Evolutionary conservation across 2,329 filamentous ascomycete species (phyloP).

Genomic region (Chaetomium olivaceum): DNA sequence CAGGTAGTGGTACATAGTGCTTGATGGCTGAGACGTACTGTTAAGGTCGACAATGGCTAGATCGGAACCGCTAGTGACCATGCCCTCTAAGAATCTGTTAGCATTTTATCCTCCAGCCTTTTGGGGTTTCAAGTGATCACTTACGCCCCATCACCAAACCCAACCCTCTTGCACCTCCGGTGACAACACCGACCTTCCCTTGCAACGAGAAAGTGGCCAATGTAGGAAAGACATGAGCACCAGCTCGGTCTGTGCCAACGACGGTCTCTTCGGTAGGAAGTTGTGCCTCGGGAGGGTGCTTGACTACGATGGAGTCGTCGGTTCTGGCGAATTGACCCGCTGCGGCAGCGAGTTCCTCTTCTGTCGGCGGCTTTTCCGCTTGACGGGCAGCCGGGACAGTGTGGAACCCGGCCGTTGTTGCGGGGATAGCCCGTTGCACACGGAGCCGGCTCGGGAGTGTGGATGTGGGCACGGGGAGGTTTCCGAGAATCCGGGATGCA

Average conservation of each 20-base stretch:
- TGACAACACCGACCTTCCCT: constrained; percentile 79
- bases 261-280: constrained; percentile 71
- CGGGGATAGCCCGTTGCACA: background rate
- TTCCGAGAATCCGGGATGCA: constrained; percentile 1
- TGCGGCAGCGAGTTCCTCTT: background rate
- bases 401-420: constrained; percentile 13
- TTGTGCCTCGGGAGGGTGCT: constrained; percentile 74
- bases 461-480: background rate
- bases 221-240: constrained; percentile 80
- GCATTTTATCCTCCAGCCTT: background rate
- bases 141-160: constrained; percentile 81
- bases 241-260: constrained; percentile 65
- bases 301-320: constrained; percentile 73
- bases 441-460: constrained; percentile 8
- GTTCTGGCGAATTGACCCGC: constrained; percentile 73
- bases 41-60: constrained; percentile 94
- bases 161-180: constrained; percentile 84
- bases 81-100: constrained; percentile 54
- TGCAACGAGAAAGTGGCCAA: constrained; percentile 85
- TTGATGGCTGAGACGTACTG: constrained; percentile 55
- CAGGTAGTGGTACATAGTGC: too few relatives aligned
- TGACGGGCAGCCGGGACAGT: constrained; percentile 8
- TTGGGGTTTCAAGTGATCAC: background rate
- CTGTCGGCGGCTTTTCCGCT: background rate
- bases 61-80: constrained; percentile 84